Evolutionary conservation across 352 stramenopile genomes (phyloP).

Genomic region (Phytophthora vignae): DNA sequence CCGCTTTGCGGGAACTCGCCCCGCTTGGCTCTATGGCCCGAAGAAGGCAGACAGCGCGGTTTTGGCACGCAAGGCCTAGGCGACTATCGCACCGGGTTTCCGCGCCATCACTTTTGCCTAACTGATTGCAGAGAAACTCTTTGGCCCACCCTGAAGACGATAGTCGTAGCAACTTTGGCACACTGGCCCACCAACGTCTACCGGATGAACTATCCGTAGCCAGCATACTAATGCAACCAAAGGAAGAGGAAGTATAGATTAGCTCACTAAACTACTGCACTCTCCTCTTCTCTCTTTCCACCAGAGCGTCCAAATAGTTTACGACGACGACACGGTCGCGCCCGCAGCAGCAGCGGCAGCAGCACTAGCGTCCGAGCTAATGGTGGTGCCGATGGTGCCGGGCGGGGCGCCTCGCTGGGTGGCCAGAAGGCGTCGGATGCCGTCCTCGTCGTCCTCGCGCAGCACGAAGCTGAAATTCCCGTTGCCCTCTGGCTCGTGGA

Average conservation of each 20-base stretch:
- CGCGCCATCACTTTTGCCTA: too few relatives aligned
- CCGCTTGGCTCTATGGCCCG: too few relatives aligned
- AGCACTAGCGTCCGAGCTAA: constrained; percentile 43
- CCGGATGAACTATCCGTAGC: not conserved
- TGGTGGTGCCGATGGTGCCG: constrained; percentile 35
- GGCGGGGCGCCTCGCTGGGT: constrained; percentile 14
- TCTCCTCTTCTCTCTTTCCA: constrained; percentile 5
- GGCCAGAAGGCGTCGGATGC: constrained; percentile 41
- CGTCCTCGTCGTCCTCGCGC: constrained; percentile 50
- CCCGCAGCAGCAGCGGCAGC: constrained; percentile 39
- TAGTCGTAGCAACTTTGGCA: not conserved
- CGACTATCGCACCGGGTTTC: not conserved
- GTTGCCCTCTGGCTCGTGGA: constrained; percentile 12
- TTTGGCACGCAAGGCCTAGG: not conserved
- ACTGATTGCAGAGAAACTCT: not conserved
- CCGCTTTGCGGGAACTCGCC: not conserved
- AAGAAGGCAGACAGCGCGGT: not conserved
- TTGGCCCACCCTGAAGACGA: not conserved
- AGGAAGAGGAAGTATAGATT: not conserved
- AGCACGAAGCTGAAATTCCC: constrained; percentile 44
- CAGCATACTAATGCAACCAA: not conserved
- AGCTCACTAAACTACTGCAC: not conserved
- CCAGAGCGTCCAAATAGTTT: constrained; percentile 5
- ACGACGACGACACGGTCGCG: constrained; percentile 7
- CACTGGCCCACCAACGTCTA: not conserved